These are phyloP conservation scores for Rutstroemia sp. DNA, from an alignment of 2,329 filamentous ascomycete species.

Conservation along the genomic window DNA sequence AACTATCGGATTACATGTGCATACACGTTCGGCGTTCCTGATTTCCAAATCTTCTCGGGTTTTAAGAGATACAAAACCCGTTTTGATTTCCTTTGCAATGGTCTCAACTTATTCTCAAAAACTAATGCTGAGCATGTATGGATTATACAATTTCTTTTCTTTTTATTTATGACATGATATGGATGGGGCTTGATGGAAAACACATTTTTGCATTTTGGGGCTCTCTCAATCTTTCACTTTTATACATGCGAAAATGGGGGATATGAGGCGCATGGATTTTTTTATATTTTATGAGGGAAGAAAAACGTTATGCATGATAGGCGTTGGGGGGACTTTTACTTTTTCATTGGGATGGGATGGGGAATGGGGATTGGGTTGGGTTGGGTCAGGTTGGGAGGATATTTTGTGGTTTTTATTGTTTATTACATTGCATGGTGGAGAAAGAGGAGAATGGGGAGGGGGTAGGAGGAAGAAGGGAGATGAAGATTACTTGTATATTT, in stretches of 20 bases:
- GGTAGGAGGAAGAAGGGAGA: background rate
- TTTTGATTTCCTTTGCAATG: background rate
- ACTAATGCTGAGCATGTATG: background rate
- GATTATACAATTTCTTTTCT: background rate
- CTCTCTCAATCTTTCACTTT: background rate
- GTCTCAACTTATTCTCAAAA: background rate
- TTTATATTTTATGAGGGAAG: background rate
- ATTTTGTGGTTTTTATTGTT: background rate
- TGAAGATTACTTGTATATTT: background rate
- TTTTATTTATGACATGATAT: background rate
- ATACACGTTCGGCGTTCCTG: slow-evolving; percentile 2
- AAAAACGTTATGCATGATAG: background rate
- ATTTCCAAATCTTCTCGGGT: background rate
- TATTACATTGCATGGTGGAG: background rate
- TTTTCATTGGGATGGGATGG: background rate
- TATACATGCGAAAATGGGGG: background rate
- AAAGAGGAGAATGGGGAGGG: background rate
- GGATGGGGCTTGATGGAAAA: background rate
- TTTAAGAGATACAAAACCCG: background rate
- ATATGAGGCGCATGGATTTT: background rate
- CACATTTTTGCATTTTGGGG: background rate
- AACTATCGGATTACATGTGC: background rate
- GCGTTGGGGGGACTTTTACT: background rate
- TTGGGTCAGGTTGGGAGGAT: background rate
- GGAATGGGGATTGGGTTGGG: background rate